Evolutionary conservation across 306 rosid species (phyloP), one percentile per base, ranked within the genome.

Genomic region (Abrus pulchellus): DNA sequence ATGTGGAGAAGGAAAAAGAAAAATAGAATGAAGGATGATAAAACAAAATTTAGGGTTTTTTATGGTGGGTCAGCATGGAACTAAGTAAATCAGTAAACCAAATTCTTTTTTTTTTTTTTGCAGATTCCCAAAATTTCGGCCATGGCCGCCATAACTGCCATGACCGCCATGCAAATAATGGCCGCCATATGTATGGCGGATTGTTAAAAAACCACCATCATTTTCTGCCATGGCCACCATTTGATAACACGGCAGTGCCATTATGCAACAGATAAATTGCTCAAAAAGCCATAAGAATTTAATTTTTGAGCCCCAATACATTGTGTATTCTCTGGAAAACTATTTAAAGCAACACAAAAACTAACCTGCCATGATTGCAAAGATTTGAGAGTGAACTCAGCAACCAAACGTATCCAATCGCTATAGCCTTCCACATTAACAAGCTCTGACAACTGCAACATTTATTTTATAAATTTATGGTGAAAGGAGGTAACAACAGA

Each of bases 291-390:
- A 36, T 41, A 43, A 62, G 33, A 36, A 34, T 47, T 71, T 41
- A 27, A 30, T 60, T 72, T 32, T 72, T 27, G 30, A 44, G 14
- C 29, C 14, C 44, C 10, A 61, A 67, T 33, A 13, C 45, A 66
- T 80, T 40, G 65, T 50, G 66, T 36, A 60, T 49, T 80, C 5
- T 61, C 68, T 43, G 64, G 45, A 68, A 85, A 74, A 68, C 29
- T 55, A 66, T 67, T 48, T 32, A 74, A 80, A 81, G 71, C 12
- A 53, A 61, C 53, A 54, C 40, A 52, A 29, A 70, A 64, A 80
- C 54, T 75, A 84, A 94, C 98, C 98, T 94, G 97, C 99, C 99
- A 95, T 61, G 99, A 95, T 66, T 95, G 96, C 88, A 95, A 87
- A 68, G 99, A 95, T 90, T 95, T 90, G 65, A 95, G 90, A 44